Percentiles rank a stretch among this genome's conserved stretches.
phyloP scores from a whole-genome alignment of 495 filamentous ascomycete species.

The Darksidea phi region DNA sequence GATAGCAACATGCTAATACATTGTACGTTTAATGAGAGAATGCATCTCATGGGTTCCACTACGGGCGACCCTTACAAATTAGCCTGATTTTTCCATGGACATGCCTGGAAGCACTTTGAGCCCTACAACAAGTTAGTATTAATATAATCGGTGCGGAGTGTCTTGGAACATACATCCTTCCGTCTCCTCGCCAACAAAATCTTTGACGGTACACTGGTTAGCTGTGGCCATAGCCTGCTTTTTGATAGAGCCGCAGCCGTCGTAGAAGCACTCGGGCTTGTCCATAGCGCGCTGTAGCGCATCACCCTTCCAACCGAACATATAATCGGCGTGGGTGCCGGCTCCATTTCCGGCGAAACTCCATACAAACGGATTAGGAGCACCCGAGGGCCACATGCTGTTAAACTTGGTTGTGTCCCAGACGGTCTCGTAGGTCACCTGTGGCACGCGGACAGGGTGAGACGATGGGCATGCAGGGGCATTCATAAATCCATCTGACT shows the following conservation, averaged over 20 bases:
- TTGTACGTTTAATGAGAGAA: too few species aligned
- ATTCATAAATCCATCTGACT: slow-evolving; percentile 19
- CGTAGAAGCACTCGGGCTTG: slow-evolving; percentile 31
- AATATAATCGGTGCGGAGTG: not conserved
- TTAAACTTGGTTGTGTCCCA: slow-evolving; percentile 33
- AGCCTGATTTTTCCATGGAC: too few species aligned
- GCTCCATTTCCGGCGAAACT: slow-evolving; percentile 19
- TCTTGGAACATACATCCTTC: slow-evolving; percentile 27
- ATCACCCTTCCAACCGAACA: slow-evolving; percentile 34
- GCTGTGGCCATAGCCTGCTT: slow-evolving; percentile 22
- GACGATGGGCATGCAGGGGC: slow-evolving; percentile 22
- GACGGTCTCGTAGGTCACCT: slow-evolving; percentile 29
- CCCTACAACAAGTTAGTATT: slow-evolving; percentile 11
- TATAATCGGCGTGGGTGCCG: slow-evolving; percentile 30
- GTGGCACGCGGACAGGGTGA: slow-evolving; percentile 30
- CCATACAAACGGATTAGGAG: slow-evolving; percentile 24
- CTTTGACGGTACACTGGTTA: slow-evolving; percentile 28
- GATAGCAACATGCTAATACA: too few species aligned
- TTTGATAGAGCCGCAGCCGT: slow-evolving; percentile 25
- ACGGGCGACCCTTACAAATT: too few species aligned
- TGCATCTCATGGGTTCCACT: too few species aligned
- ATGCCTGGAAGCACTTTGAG: slow-evolving; percentile 14
- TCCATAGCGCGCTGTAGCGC: slow-evolving; percentile 28
- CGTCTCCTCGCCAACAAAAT: slow-evolving; percentile 22
- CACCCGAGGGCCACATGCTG: slow-evolving; percentile 23